Conservation (phyloP, 2,329 filamentous ascomycete species). For the Capronia americana region DNA sequence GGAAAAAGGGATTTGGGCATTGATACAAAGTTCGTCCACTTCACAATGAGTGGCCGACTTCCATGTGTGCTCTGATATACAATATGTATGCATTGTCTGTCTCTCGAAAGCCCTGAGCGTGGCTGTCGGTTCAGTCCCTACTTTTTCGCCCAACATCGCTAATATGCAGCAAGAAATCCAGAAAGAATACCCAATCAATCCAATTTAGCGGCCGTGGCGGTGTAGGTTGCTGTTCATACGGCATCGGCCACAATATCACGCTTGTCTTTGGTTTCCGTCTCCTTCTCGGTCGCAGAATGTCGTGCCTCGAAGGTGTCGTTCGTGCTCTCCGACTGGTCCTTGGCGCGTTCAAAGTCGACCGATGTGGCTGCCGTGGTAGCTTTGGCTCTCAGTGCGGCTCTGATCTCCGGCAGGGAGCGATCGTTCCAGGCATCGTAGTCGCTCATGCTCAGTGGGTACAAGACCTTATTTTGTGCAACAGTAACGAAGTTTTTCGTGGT, state of each 20-base stretch:
- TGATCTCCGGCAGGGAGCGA: constrained; percentile 56
- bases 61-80: not conserved
- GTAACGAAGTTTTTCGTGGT: constrained; percentile 60
- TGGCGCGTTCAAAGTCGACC: constrained; percentile 31
- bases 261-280: constrained; percentile 42
- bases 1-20: not conserved
- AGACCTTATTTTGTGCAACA: constrained; percentile 57
- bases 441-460: constrained; percentile 62
- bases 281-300: constrained; percentile 58
- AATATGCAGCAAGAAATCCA: constrained; percentile 24
- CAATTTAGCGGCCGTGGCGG: not conserved
- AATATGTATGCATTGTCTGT: not conserved
- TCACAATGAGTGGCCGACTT: not conserved
- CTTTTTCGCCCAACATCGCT: constrained; percentile 14
- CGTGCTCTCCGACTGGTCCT: constrained; percentile 28
- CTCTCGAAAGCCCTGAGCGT: not conserved
- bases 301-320: constrained; percentile 15
- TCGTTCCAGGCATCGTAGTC: constrained; percentile 58
- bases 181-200: not conserved
- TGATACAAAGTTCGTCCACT: not conserved
- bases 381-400: constrained; percentile 49
- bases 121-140: not conserved
- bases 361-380: constrained; percentile 35
- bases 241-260: constrained; percentile 16
- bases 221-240: constrained; percentile 20